Evolutionary conservation across 1,284 basidiomycete genomes (phyloP), one percentile per base, ranked within the genome.

Genomic region (Irpex sp.): DNA sequence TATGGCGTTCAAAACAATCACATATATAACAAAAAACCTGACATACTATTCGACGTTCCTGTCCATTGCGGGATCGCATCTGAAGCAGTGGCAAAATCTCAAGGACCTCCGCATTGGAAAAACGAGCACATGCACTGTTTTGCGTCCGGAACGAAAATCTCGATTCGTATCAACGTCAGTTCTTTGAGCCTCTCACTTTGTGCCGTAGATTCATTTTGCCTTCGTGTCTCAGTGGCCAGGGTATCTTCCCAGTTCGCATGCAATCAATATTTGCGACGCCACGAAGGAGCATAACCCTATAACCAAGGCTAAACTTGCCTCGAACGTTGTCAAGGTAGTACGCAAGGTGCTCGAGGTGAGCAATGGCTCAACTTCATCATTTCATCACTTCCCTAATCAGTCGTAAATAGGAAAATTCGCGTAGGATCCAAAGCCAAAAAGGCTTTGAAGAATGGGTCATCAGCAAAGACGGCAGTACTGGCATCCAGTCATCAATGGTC

Each of bases 141-240:
- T 3, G 21, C 21, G 21, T 39, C 37, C 15, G 37, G 37, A 9
- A 47, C 26, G 54, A 61, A 61, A 43, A 50, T 57, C 15, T 4
- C 19, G 4, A 19, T 56, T 7, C 17, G 60, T 7, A 39, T 61
- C 31, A 33, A 49, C 13, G 60, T 61, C 4, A 49, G 60, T 49
- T 9, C 37, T 39, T 9, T 39, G 8, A 39, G 7, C 15, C 37
- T 8, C 7, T 26, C 21, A 26, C 21, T 26, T 26, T 26, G 21
- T 26, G 21, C 21, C 21, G 21, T 26, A 26, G 21, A 26, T 26
- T 26, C 21, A 26, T 26, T 26, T 26, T 26, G 21, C 21, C 21
- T 26, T 26, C 6, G n/a, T 21, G 26, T 43, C 7, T 15, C 31
- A 58, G 57, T 62, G 57, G 61, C 61, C 57, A 9, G 57, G 57